Evolutionary conservation across 2,329 filamentous ascomycete genomes (phyloP).

Genomic region (Cadophora luteo-olivacea): DNA sequence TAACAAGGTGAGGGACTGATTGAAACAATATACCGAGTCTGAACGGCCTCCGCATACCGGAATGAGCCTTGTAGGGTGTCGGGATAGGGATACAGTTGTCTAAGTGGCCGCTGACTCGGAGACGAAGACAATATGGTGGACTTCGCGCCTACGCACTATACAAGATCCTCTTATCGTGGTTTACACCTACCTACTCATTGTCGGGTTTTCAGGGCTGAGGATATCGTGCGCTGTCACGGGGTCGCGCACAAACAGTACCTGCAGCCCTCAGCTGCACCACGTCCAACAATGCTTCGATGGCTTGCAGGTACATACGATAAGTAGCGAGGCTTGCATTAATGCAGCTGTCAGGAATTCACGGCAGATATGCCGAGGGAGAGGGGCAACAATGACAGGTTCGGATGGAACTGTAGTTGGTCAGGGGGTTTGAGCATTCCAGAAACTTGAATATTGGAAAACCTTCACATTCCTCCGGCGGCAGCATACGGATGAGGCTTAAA

Average conservation of each 20-base stretch:
- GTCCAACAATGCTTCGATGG: background rate
- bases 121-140: background rate
- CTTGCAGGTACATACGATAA: constrained; percentile 4
- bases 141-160: background rate
- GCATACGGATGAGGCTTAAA: too few relatives aligned
- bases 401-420: background rate
- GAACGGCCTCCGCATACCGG: background rate
- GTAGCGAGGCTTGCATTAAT: constrained; percentile 1
- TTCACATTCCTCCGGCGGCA: background rate
- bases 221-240: background rate
- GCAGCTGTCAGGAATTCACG: constrained; percentile 10
- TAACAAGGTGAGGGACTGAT: background rate
- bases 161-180: background rate
- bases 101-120: background rate
- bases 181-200: background rate
- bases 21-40: background rate
- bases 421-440: background rate
- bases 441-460: background rate
- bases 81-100: background rate
- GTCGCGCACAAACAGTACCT: background rate
- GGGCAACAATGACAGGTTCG: constrained; percentile 7
- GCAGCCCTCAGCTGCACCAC: background rate
- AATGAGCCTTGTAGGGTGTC: background rate
- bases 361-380: constrained; percentile 9
- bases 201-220: background rate